Base-by-base conservation (phyloP, 192 early-diverging fungal genomes). In the Umbelopsis isabellina region DNA sequence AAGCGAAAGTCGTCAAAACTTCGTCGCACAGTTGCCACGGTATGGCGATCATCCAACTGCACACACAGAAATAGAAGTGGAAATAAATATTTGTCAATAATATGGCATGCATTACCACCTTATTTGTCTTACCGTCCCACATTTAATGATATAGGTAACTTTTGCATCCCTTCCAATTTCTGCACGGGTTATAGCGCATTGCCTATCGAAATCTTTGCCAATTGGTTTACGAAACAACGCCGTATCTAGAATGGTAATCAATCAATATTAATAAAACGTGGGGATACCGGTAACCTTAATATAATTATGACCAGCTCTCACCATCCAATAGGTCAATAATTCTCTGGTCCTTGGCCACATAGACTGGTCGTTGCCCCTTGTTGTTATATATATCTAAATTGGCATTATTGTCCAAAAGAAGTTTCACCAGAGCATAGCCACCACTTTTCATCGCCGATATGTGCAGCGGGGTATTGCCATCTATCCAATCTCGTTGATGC, bases 1-100 rank as follows among this genome's bases (percentile, higher is more conserved):
- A 83, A 80, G 22, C 70, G 35, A 69, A 85, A 85, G 44, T 85
- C 84, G 25, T 85, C 75, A 44, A 80, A 27, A n/a, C 74, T 75
- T 65, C 84, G 44, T 16, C 73, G 72, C 67, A 85, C 80, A 2
- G 81, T 81, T 21, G 66, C 69, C 53, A 83, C 78, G 20, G 70
- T 74, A 13, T 68, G 51, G 21, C 49, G 61, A 49, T 74, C 71
- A 7, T 50, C 66, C 0, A 66, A 67, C 78, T 83, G 46, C 8
- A 23, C 9, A 20, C 10, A 18, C 37, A 35, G 44, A 51, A 49
- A 23, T 44, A 3, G 27, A 30, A 30, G 3, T 30, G 27, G 27
- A 30, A 30, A 33, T 33, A 46, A 22, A 15, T 15, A 52, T 20
- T 18, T 48, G 5, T 49, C 1, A 22, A 30, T 11, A 49, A 22